Percentiles rank a stretch among this genome's conserved stretches.
phyloP scores from a whole-genome alignment of 2,329 filamentous ascomycete genomes.

The Fusarium sp. region DNA sequence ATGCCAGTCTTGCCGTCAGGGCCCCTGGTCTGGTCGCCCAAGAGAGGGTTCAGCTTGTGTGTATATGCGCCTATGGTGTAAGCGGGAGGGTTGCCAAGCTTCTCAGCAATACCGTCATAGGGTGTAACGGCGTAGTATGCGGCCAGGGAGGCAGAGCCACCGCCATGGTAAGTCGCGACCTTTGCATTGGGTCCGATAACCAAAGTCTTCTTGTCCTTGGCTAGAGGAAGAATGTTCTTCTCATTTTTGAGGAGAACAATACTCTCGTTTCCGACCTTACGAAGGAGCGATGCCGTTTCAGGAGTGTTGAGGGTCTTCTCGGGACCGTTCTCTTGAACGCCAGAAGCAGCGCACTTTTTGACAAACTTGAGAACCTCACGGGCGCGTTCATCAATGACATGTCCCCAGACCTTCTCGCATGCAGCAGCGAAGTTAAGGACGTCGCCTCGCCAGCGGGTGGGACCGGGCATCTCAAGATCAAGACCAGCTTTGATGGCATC shows the following conservation, averaged over 20 bases:
- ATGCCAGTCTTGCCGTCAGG: slow-evolving; percentile 66
- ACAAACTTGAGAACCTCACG: slow-evolving; percentile 69
- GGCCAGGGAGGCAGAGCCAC: slow-evolving; percentile 70
- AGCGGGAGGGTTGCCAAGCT: slow-evolving; percentile 55
- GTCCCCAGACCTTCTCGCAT: slow-evolving; percentile 66
- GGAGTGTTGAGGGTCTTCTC: slow-evolving; percentile 68
- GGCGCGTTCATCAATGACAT: slow-evolving; percentile 67
- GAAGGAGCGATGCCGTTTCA: slow-evolving; percentile 71
- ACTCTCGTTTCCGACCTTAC: slow-evolving; percentile 73
- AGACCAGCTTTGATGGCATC: slow-evolving; percentile 63
- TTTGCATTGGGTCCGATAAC: slow-evolving; percentile 69
- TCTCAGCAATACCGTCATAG: slow-evolving; percentile 73
- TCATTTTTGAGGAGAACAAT: slow-evolving; percentile 82
- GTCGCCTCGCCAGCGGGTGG: slow-evolving; percentile 62
- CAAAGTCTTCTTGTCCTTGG: slow-evolving; percentile 69
- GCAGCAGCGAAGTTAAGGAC: slow-evolving; percentile 63
- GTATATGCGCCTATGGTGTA: slow-evolving; percentile 73
- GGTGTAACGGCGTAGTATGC: slow-evolving; percentile 78
- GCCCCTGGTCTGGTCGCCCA: slow-evolving; percentile 64
- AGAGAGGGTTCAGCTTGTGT: slow-evolving; percentile 70
- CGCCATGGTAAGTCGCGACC: slow-evolving; percentile 68
- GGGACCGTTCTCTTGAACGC: slow-evolving; percentile 64
- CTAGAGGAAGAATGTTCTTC: slow-evolving; percentile 69
- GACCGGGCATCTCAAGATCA: slow-evolving; percentile 71
- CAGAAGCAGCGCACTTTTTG: slow-evolving; percentile 65